Base-by-base conservation (phyloP, 345 rosid genomes). In the Sonneratia caseolaris region DNA sequence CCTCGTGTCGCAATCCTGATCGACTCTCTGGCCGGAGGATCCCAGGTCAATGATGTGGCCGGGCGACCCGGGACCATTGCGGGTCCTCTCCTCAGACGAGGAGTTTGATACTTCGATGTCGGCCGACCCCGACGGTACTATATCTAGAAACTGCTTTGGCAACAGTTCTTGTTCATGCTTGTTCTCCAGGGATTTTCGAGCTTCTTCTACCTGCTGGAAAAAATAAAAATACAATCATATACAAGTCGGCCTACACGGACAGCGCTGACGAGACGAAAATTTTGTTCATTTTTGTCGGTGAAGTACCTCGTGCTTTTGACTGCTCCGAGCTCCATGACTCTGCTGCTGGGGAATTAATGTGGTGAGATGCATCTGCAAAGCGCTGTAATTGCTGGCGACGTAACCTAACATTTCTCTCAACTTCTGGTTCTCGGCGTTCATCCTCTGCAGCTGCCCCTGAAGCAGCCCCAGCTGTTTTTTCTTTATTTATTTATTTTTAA, bases 401-500 rank as follows among this genome's bases (percentile, higher is more conserved):
- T 90, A 90, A 74, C 82, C 64, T 15, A 95, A 90, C 88, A 92
- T 86, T 68, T 90, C 97, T 79, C 51, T 89, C n/a, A 95, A 72
- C 84, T 74, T 86, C 64, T 80, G 90, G 65, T 95, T 95, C 75
- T 95, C 99, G 16, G 73, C 64, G 9, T 84, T 90, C 92, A 86
- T 86, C 43, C 79, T 79, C 72, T 84, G 86, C 51, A 95, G 82
- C 86, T 88, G 89, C 55, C 71, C 80, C 79, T 88, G 91, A 79
- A 95, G 82, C 32, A 86, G 80, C 0, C 73, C 81, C 73, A 87
- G 72, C 94, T 88, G 77, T 5, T 45, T 45, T 45, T 45, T 7
- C 13, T 45, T 45, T 27, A 27, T 27, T 27, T 27, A n/a, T n/a
- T n/a, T n/a, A n/a, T 27, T 27, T 27, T 27, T 27, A 0, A 27